Conservation (phyloP, 257 asterid genomes). For the Ehretia macrophylla region DNA sequence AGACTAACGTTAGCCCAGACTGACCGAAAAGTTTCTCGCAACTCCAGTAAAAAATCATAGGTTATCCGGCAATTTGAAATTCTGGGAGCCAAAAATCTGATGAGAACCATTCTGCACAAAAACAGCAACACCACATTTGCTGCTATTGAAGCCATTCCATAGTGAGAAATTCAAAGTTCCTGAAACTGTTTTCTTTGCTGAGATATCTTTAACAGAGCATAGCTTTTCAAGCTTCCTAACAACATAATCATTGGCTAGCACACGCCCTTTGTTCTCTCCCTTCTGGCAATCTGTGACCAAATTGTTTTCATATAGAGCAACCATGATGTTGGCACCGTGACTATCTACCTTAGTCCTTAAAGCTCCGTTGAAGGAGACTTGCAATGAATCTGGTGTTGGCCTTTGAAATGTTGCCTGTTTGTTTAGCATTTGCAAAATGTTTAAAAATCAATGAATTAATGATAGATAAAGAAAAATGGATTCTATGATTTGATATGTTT, state of each 20-base stretch:
- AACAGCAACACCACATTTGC: slow-evolving; percentile 63
- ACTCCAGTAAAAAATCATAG: too few relatives aligned
- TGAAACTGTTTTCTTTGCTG: slow-evolving; percentile 49
- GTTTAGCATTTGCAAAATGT: too few relatives aligned
- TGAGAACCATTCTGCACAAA: slow-evolving; percentile 52
- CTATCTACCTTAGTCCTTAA: slow-evolving; percentile 51
- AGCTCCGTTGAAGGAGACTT: slow-evolving; percentile 58
- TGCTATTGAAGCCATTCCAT: slow-evolving; percentile 67
- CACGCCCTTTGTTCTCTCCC: slow-evolving; percentile 66
- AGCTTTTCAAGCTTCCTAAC: slow-evolving; percentile 75
- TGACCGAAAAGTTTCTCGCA: too few relatives aligned
- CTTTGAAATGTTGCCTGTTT: slow-evolving; percentile 62
- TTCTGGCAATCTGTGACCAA: slow-evolving; percentile 48
- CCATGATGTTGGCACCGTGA: slow-evolving; percentile 56
- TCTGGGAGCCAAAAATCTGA: slow-evolving; percentile 72
- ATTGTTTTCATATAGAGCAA: slow-evolving; percentile 64
- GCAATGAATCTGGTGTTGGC: slow-evolving; percentile 49
- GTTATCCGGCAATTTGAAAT: slow-evolving; percentile 54
- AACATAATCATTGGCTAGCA: slow-evolving; percentile 69
- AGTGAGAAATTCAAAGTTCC: slow-evolving; percentile 51
- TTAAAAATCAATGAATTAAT: too few relatives aligned
- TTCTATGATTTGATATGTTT: too few relatives aligned
- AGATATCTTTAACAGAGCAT: slow-evolving; percentile 54
- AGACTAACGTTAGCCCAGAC: too few relatives aligned
- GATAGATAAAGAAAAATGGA: too few relatives aligned